These are phyloP conservation scores for Chamaenerion angustifolium DNA, from an alignment of 345 rosid genomes.

Conservation along the genomic window DNA sequence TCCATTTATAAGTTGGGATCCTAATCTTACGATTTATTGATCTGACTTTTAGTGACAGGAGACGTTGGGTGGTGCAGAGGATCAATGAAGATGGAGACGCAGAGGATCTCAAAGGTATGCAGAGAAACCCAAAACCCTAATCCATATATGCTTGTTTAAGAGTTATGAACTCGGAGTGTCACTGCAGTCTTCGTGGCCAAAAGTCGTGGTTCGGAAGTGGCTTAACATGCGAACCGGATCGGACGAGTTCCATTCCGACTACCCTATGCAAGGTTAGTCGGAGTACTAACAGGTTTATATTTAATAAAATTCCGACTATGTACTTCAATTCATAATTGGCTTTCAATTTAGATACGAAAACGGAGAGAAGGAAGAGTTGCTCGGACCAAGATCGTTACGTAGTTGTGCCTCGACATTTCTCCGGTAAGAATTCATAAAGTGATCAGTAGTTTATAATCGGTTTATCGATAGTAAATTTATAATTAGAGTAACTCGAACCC, in stretches of 20 bases:
- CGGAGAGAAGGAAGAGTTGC: conserved; percentile 56
- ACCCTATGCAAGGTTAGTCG: conserved; percentile 32
- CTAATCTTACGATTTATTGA: not conserved
- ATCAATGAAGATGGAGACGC: conserved; percentile 27
- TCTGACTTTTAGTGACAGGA: not conserved
- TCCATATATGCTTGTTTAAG: not conserved
- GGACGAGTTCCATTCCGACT: conserved; percentile 68
- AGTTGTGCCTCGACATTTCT: conserved; percentile 36
- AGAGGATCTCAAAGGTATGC: conserved; percentile 46
- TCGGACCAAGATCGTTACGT: conserved; percentile 43
- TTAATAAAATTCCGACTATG: not conserved
- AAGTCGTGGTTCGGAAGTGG: conserved; percentile 63
- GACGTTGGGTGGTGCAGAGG: conserved; percentile 6
- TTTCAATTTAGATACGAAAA: conserved; percentile 11
- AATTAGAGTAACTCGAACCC: no score
- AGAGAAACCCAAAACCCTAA: no score
- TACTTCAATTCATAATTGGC: no score
- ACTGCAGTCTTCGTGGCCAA: conserved; percentile 70
- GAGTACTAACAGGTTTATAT: not conserved
- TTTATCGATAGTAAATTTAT: no score
- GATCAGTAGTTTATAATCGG: not conserved
- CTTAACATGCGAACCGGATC: conserved; percentile 54
- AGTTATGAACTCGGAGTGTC: not conserved
- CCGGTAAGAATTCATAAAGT: conserved; percentile 37
- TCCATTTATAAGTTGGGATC: not conserved